phyloP scores from a whole-genome alignment of 1,284 basidiomycete species.

The Ganoderma sp. region DNA sequence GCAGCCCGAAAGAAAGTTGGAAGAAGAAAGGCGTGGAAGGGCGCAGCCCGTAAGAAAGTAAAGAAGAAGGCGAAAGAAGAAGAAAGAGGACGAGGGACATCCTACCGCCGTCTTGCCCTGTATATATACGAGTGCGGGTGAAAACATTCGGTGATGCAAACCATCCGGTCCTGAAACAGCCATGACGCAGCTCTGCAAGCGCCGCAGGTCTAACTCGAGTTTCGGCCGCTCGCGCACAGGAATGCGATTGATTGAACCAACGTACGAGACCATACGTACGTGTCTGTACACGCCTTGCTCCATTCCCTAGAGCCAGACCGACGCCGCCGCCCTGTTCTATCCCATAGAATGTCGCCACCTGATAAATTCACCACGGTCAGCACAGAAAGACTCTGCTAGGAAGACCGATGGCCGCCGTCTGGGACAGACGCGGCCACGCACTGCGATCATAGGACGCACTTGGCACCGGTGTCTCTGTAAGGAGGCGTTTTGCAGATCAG shows the following conservation, averaged over 20 bases:
- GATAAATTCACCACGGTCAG: background rate
- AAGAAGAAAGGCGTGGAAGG: background rate
- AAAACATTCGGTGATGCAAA: background rate
- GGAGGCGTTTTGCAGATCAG: background rate
- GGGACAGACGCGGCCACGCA: background rate
- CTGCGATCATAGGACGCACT: background rate
- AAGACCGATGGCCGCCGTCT: background rate
- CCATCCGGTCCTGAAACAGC: background rate
- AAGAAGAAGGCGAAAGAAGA: background rate
- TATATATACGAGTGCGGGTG: background rate
- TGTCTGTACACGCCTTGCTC: background rate
- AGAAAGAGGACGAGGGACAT: background rate
- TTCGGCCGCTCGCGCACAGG: background rate
- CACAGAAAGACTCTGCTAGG: background rate
- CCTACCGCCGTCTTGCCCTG: background rate
- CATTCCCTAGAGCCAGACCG: background rate
- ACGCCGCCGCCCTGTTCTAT: background rate
- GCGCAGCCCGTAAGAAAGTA: background rate
- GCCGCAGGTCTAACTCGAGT: background rate
- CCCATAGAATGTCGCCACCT: background rate
- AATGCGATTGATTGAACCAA: background rate
- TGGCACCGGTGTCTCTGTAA: background rate
- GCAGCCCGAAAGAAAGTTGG: background rate
- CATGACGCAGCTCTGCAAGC: background rate
- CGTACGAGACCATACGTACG: background rate